These are phyloP conservation scores for Paramecium octaurelia DNA, from an alignment of 73 alveolate genomes.

Conservation along the genomic window DNA sequence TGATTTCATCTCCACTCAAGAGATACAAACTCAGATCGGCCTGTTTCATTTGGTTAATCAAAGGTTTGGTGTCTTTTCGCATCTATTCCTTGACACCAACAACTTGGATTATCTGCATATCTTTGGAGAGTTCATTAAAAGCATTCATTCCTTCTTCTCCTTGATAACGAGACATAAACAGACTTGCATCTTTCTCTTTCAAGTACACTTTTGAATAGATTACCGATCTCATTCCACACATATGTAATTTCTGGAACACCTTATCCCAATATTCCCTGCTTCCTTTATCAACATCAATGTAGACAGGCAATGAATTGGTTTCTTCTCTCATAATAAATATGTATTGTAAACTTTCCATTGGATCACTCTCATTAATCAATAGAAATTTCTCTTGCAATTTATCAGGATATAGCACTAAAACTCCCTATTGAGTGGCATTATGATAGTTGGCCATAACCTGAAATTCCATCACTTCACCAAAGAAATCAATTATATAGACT, in stretches of 20 bases:
- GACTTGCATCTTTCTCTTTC: slow-evolving; percentile 18
- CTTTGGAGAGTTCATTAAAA: neutral
- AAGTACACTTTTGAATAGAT: slow-evolving; percentile 2
- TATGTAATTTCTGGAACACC: neutral
- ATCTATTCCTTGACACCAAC: slow-evolving; percentile 48
- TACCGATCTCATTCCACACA: slow-evolving; percentile 26
- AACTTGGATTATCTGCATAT: slow-evolving; percentile 21
- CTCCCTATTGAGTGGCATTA: neutral
- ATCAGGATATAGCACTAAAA: neutral
- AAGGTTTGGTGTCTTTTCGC: slow-evolving; percentile 14
- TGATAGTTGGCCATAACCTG: neutral
- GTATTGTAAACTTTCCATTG: neutral
- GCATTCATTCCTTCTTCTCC: neutral
- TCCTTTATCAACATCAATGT: slow-evolving; percentile 38
- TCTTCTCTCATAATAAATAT: slow-evolving; percentile 40
- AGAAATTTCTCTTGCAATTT: neutral
- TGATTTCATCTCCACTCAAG: slow-evolving; percentile 54
- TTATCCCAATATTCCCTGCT: slow-evolving; percentile 48
- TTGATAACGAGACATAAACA: neutral
- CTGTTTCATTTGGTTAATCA: slow-evolving; percentile 24
- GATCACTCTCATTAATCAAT: neutral
- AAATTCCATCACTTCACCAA: neutral
- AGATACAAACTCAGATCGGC: slow-evolving; percentile 33
- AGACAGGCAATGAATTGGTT: slow-evolving; percentile 10
- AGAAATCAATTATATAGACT: neutral